Evolutionary conservation across 2,329 filamentous ascomycete genomes (phyloP).

Genomic region (Ilyonectria mors-panacis): DNA sequence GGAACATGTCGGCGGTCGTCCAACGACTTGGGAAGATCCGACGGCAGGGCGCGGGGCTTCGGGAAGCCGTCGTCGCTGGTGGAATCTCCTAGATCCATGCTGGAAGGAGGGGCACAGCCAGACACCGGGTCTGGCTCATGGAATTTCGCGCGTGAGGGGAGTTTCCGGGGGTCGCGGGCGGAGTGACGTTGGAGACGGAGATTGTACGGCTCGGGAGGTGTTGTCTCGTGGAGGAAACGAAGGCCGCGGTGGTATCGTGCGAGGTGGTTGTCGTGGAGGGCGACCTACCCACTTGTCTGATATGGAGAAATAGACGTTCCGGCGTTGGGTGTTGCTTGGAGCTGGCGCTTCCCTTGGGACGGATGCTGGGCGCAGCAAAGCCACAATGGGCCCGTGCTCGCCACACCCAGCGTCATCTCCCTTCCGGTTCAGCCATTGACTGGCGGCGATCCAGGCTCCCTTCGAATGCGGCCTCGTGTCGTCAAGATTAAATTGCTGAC

Average conservation of each 20-base stretch:
- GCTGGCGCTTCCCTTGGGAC: conserved; percentile 27
- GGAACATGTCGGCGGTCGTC: conserved; percentile 85
- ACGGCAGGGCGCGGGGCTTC: conserved; percentile 74
- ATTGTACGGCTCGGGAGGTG: conserved; percentile 14
- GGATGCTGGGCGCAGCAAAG: conserved; percentile 32
- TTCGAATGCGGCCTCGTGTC: conserved; percentile 21
- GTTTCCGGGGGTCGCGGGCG: conserved; percentile 20
- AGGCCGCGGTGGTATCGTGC: conserved; percentile 41
- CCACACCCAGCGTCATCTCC: conserved; percentile 20
- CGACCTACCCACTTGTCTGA: conserved; percentile 44
- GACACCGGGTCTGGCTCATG: conserved; percentile 52
- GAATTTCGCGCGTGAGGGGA: conserved; percentile 39
- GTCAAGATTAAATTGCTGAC: conserved; percentile 33
- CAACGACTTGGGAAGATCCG: conserved; percentile 90
- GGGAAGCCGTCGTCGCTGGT: conserved; percentile 57
- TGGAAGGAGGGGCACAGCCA: conserved; percentile 58
- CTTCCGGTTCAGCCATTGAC: conserved; percentile 6
- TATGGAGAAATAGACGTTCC: conserved; percentile 48
- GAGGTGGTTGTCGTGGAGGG: conserved; percentile 43
- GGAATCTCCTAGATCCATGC: conserved; percentile 73
- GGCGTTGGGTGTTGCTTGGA: conserved; percentile 33
- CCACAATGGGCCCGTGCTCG: conserved; percentile 39
- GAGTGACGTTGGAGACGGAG: not conserved
- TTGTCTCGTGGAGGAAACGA: conserved; percentile 23
- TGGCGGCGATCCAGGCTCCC: not conserved